Conservation (phyloP, 148 eudicot genomes). For the Selenicereus undatus region DNA sequence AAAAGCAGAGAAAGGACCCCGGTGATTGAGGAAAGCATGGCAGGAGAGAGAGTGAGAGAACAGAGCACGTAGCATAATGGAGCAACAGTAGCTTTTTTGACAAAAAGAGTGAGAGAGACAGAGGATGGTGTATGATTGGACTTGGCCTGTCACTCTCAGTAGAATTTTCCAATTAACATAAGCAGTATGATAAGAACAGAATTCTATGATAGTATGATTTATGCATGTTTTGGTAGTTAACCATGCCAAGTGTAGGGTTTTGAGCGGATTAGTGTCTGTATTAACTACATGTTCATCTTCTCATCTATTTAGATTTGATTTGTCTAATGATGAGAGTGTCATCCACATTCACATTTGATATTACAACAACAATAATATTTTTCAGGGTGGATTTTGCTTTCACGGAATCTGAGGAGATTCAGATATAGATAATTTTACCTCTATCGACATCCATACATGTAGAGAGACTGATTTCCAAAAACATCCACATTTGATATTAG, state of each 20-base stretch:
- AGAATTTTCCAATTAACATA: not conserved
- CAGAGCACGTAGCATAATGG: not conserved
- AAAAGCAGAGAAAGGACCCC: conserved; percentile 24
- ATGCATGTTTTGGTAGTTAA: not conserved
- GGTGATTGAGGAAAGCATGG: conserved; percentile 13
- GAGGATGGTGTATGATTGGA: not conserved
- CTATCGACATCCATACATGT: no score
- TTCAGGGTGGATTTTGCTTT: no score
- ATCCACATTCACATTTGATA: not conserved
- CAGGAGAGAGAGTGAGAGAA: not conserved
- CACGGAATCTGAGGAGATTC: no score
- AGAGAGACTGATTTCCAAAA: no score
- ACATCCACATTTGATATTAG: not conserved
- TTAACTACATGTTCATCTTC: not conserved
- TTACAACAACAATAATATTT: no score
- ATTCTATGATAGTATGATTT: not conserved
- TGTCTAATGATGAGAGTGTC: not conserved
- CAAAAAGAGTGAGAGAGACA: no score
- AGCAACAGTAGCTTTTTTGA: not conserved
- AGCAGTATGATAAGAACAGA: not conserved
- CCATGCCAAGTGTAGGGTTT: conserved; percentile 6
- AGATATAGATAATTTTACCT: no score
- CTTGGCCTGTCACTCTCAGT: not conserved
- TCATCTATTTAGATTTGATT: not conserved
- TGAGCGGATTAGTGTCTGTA: not conserved